Evolutionary conservation across 2,329 filamentous ascomycete species (phyloP).

Genomic region (Alternaria sp.): DNA sequence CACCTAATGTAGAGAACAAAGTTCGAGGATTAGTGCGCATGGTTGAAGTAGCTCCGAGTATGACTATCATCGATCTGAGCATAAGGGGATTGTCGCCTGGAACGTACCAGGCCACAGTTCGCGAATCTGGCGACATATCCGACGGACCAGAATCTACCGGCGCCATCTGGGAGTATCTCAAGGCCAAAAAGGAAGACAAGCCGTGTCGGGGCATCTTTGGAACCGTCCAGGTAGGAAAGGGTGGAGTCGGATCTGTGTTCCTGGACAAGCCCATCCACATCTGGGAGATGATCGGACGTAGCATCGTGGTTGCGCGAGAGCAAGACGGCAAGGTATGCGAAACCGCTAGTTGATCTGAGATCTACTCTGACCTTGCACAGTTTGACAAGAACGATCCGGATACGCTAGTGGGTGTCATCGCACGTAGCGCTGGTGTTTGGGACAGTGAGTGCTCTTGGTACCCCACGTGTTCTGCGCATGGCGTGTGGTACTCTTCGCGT

Average conservation of each 20-base stretch:
- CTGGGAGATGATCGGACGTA: constrained; percentile 95
- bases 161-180: constrained; percentile 73
- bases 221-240: constrained; percentile 73
- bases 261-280: constrained; percentile 82
- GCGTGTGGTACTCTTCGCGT: not conserved
- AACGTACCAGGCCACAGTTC: constrained; percentile 81
- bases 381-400: constrained; percentile 71
- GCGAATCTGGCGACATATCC: constrained; percentile 86
- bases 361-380: constrained; percentile 32
- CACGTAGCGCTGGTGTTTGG: constrained; percentile 96
- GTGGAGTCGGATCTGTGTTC: constrained; percentile 80
- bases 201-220: constrained; percentile 71
- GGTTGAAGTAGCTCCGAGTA: constrained; percentile 81
- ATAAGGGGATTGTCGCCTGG: constrained; percentile 82
- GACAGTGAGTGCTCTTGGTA: constrained; percentile 57
- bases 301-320: constrained; percentile 82
- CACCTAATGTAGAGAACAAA: constrained; percentile 64
- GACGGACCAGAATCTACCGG: constrained; percentile 83
- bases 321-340: constrained; percentile 56
- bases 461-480: not conserved
- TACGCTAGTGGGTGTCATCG: constrained; percentile 91
- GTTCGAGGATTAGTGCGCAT: constrained; percentile 90
- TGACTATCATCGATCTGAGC: constrained; percentile 87
- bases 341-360: constrained; percentile 49
- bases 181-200: constrained; percentile 54